These are phyloP conservation scores for Sporisorium exsertum DNA, from an alignment of 1,284 basidiomycete genomes.

Conservation along the genomic window DNA sequence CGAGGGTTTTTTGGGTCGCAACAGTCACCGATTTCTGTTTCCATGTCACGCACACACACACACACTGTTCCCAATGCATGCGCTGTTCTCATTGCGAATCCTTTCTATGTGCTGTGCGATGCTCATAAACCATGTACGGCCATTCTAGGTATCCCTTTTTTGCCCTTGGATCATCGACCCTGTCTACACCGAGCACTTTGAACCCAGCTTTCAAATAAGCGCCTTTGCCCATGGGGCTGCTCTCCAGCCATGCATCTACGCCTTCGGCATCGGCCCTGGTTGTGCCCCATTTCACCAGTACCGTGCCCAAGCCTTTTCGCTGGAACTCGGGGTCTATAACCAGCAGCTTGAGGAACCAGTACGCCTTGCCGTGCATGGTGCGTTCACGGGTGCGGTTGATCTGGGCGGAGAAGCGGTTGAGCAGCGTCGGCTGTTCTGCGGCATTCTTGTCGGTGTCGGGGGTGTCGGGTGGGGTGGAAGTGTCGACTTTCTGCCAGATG, in stretches of 20 bases:
- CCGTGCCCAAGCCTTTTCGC: constrained; percentile 18
- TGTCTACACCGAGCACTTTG: constrained; percentile 18
- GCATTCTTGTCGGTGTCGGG: constrained; percentile 5
- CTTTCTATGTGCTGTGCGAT: neutral
- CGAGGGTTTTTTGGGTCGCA: too few species aligned
- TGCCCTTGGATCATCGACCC: constrained; percentile 8
- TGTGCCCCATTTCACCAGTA: constrained; percentile 13
- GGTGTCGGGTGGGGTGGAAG: neutral
- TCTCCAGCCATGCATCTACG: constrained; percentile 22
- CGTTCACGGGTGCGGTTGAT: constrained; percentile 18
- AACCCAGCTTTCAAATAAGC: constrained; percentile 33
- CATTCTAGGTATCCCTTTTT: constrained; percentile 23
- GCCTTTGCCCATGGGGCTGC: constrained; percentile 28
- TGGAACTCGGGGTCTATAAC: constrained; percentile 21
- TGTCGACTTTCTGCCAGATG: constrained; percentile 8
- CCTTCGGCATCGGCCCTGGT: constrained; percentile 6
- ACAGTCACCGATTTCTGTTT: neutral
- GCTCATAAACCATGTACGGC: constrained; percentile 33
- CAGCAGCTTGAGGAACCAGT: constrained; percentile 33
- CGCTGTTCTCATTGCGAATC: neutral
- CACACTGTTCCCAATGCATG: neutral
- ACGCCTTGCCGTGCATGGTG: constrained; percentile 11
- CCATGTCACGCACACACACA: neutral
- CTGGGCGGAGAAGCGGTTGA: constrained; percentile 24
- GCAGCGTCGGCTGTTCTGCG: neutral